Conservation (phyloP, 2,329 filamentous ascomycete genomes). For the Dactylellina cionopaga region DNA sequence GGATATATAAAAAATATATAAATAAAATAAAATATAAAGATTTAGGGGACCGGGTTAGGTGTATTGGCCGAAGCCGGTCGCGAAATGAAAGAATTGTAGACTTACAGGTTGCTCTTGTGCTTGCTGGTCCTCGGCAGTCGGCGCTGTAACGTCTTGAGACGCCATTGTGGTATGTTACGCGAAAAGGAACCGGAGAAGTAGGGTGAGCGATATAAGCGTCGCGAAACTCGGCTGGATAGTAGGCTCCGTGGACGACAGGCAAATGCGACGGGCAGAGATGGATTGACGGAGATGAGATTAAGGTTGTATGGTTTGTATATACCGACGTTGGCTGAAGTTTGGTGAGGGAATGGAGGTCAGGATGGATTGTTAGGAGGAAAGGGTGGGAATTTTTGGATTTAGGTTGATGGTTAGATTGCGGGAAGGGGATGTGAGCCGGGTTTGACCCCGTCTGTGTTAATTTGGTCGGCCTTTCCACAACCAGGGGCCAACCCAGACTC, state of each 20-base stretch:
- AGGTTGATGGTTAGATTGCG: not conserved
- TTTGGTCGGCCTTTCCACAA: not conserved
- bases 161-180: constrained; percentile 46
- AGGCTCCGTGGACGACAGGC: no score
- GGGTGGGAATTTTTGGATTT: not conserved
- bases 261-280: not conserved
- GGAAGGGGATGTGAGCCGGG: not conserved
- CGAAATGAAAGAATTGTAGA: constrained; percentile 1
- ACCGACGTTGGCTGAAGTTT: constrained; percentile 3
- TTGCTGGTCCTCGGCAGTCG: constrained; percentile 22
- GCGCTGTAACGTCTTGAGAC: constrained; percentile 41
- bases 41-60: not conserved
- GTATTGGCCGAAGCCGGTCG: not conserved
- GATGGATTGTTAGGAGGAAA: not conserved
- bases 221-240: constrained; percentile 11
- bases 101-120: constrained; percentile 27
- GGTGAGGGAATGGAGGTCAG: not conserved
- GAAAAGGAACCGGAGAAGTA: constrained; percentile 31
- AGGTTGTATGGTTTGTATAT: not conserved
- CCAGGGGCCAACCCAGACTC: not conserved
- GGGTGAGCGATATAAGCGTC: constrained; percentile 22
- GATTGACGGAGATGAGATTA: not conserved
- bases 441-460: not conserved
- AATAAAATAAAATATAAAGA: no score
- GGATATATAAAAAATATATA: no score